A percentile compares a stretch with the other conserved stretches of the same genome.
Evolutionary conservation across 2,329 filamentous ascomycete species (phyloP).

Genomic region (Phialophora chinensis): DNA sequence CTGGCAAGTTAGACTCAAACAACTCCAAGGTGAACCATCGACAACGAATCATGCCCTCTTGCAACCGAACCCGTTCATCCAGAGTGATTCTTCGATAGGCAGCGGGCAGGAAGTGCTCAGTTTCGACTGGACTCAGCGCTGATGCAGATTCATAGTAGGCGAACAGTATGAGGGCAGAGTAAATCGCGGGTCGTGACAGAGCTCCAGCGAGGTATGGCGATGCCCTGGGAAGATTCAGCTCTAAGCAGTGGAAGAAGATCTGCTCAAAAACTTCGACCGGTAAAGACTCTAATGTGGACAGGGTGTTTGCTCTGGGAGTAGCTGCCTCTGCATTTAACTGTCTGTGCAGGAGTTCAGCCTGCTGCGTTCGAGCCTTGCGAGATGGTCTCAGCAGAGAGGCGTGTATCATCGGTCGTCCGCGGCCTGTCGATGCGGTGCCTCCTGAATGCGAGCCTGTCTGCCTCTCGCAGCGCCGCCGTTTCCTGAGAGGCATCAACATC

Average conservation of each 20-base stretch:
- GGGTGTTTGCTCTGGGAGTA: not conserved
- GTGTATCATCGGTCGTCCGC: constrained; percentile 36
- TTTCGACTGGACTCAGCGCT: constrained; percentile 46
- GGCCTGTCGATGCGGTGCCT: not conserved
- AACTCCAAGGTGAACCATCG: constrained; percentile 49
- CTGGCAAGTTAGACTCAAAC: constrained; percentile 45
- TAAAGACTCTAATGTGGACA: constrained; percentile 52
- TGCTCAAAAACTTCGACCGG: constrained; percentile 59
- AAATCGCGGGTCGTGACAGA: constrained; percentile 51
- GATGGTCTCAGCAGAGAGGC: constrained; percentile 29
- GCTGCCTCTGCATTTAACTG: constrained; percentile 5
- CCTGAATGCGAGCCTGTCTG: not conserved
- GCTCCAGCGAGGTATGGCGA: constrained; percentile 50
- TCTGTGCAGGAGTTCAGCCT: constrained; percentile 17
- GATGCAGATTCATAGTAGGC: constrained; percentile 43
- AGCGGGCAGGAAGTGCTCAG: constrained; percentile 45
- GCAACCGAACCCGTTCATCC: constrained; percentile 44
- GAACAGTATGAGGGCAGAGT: constrained; percentile 48
- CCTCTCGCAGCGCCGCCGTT: not conserved
- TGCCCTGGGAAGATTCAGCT: constrained; percentile 52
- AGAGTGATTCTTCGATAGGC: constrained; percentile 43
- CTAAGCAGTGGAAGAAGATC: constrained; percentile 57
- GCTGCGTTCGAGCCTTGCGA: constrained; percentile 23
- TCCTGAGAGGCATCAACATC: not conserved
- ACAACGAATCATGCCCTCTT: constrained; percentile 46